Evolutionary conservation across 768 basidiomycete species (phyloP).

Genomic region (Cubamyces sp.): DNA sequence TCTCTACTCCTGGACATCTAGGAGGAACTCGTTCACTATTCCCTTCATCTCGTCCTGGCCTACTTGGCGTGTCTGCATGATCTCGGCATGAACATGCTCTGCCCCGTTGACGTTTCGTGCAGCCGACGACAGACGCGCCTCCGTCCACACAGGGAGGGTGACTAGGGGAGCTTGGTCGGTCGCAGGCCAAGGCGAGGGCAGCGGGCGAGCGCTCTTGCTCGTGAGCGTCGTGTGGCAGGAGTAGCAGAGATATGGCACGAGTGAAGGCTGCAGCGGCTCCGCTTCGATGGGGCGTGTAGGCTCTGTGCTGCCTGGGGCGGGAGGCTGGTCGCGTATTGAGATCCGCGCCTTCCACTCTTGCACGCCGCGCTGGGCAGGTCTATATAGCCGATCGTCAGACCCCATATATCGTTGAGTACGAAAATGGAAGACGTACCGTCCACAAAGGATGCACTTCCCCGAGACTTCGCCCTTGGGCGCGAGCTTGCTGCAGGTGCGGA

Average conservation of each 20-base stretch:
- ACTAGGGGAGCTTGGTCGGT: background rate
- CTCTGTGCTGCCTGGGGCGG: constrained; percentile 22
- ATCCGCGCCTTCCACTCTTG: constrained; percentile 77
- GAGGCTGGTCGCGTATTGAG: constrained; percentile 58
- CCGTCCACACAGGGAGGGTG: constrained; percentile 30
- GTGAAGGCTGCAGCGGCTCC: constrained; percentile 25
- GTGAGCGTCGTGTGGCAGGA: constrained; percentile 64
- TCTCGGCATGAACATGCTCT: constrained; percentile 28
- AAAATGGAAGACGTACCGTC: constrained; percentile 48
- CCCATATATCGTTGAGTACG: background rate
- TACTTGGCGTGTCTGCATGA: constrained; percentile 38
- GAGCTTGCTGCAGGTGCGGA: constrained; percentile 78
- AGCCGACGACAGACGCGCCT: background rate
- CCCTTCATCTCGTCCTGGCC: constrained; percentile 42
- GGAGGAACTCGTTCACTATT: constrained; percentile 44
- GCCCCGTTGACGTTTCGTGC: background rate
- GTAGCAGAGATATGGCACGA: constrained; percentile 58
- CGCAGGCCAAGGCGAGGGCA: constrained; percentile 26
- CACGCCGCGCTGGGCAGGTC: constrained; percentile 65
- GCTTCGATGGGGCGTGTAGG: constrained; percentile 20
- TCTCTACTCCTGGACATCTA: constrained; percentile 31
- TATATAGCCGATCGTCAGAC: constrained; percentile 33
- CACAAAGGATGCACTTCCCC: constrained; percentile 63
- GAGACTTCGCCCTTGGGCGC: constrained; percentile 61
- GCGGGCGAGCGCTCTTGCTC: constrained; percentile 54